phyloP scores from a whole-genome alignment of 2,329 filamentous ascomycete genomes.

The Coleophoma crateriformis region DNA sequence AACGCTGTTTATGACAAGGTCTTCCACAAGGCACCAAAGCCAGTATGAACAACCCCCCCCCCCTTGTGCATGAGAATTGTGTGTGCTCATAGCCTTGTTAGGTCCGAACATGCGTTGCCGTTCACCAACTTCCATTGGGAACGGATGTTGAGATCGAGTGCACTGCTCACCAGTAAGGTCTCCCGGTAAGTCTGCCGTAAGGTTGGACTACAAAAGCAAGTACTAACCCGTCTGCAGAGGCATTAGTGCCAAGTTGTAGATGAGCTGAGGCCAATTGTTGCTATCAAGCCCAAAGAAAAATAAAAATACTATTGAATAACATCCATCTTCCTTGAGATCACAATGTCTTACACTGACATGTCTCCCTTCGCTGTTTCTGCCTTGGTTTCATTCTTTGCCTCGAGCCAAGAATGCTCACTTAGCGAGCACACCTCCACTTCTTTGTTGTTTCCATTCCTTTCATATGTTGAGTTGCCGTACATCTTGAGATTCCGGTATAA shows the following conservation, averaged over 20 bases:
- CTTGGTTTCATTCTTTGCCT: constrained; percentile 6
- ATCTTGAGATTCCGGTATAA: too few species aligned
- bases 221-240: neutral
- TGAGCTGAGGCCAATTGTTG: neutral
- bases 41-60: constrained; percentile 28
- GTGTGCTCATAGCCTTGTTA: constrained; percentile 20
- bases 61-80: neutral
- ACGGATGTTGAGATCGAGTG: constrained; percentile 51
- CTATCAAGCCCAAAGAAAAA: too few species aligned
- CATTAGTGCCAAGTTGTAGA: neutral
- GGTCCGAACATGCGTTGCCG: constrained; percentile 41
- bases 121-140: constrained; percentile 41
- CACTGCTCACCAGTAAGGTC: constrained; percentile 31
- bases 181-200: neutral
- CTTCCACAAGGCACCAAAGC: constrained; percentile 38
- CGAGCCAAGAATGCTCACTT: constrained; percentile 3
- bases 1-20: constrained; percentile 50
- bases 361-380: neutral
- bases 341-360: neutral
- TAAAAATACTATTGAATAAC: too few species aligned
- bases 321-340: neutral
- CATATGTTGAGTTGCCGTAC: neutral
- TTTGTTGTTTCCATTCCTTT: neutral
- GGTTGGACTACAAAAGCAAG: neutral
- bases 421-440: neutral